Evolutionary conservation across 176 grass and related monocot species (phyloP), one percentile per base, ranked within the genome.

Genomic region (Eleusine indica): DNA sequence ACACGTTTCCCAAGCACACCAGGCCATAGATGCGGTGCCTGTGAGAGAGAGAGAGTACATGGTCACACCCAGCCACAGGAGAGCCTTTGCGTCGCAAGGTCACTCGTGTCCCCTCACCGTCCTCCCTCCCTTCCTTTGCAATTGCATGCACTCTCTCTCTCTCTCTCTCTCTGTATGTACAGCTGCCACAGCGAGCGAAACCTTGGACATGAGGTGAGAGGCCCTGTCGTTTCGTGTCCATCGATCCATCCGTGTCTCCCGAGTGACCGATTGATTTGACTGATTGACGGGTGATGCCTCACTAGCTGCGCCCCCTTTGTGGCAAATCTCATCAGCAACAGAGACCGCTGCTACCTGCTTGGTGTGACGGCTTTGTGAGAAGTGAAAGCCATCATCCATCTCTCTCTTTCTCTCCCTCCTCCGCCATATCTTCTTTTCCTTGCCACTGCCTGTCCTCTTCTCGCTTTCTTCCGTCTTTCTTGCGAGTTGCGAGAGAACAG

Each of bases 151-250:
- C 6, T 46, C 2, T 18, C 74, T 22, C 53, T 17, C 6, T 70
- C 25, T 21, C 32, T 35, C 32, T 40, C 25, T 71, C 44, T 0
- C 9, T 49, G 14, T 3, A 1, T 14, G 5, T 18, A 9, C 48
- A 49, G 48, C 48, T 49, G 15, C 52, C 48, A 49, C 48, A 49
- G 48, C 48, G 3, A 56, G 37, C 39, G 57, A 75, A 85, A 86
- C 87, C 87, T 89, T 78, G 76, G 91, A 94, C 79, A 85, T 81
- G 91, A 83, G 72, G 73, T 79, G 88, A 94, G 83, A 88, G 82
- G 85, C 73, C 80, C 85, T 63, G 90, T 94, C 86, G 63, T 91
- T 91, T 92, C 81, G 71, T 90, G 80, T 92, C 91, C 76, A 63
- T 74, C 86, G 10, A 64, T 64, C 61, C 7, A 28, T 80, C 51